phyloP scores from a whole-genome alignment of 2,329 filamentous ascomycete species.

The Metarhizium humberi region DNA sequence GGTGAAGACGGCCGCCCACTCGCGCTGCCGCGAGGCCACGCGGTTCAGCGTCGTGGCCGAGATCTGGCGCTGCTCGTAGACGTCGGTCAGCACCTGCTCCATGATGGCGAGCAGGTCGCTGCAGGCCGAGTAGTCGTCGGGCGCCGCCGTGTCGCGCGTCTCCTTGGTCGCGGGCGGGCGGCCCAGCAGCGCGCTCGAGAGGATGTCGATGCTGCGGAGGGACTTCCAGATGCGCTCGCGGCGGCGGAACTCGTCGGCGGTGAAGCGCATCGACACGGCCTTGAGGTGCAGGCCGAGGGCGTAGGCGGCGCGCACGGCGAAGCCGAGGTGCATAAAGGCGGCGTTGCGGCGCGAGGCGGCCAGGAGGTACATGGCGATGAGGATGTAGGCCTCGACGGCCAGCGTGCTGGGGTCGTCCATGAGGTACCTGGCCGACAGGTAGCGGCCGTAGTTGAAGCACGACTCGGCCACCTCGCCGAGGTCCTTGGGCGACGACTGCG shows the following conservation, averaged over 20 bases:
- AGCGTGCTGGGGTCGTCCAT: conserved; percentile 44
- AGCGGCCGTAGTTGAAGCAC: conserved; percentile 19
- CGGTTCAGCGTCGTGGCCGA: conserved; percentile 11
- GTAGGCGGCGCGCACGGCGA: conserved; percentile 47
- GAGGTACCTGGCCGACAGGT: conserved; percentile 14
- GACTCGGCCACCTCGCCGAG: conserved; percentile 15
- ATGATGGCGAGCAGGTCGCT: conserved; percentile 14
- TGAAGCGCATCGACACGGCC: conserved; percentile 12
- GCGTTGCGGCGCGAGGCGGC: conserved; percentile 49
- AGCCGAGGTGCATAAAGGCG: conserved; percentile 54
- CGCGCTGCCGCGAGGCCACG: conserved; percentile 18
- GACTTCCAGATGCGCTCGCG: conserved; percentile 18
- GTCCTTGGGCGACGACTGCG: conserved; percentile 20
- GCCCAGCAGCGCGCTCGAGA: conserved; percentile 16
- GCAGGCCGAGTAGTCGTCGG: conserved; percentile 14
- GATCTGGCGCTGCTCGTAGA: conserved; percentile 18
- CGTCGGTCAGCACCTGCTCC: conserved; percentile 19
- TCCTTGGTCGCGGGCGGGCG: conserved; percentile 16
- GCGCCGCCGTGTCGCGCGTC: conserved; percentile 6
- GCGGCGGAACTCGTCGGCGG: conserved; percentile 9
- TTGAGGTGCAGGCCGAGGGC: conserved; percentile 43
- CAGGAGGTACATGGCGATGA: conserved; percentile 52
- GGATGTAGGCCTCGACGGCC: conserved; percentile 40
- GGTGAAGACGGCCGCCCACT: conserved; percentile 14
- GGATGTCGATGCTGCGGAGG: conserved; percentile 16